phyloP scores from a whole-genome alignment of 768 basidiomycete genomes.

The Podaxis carcinomalis region DNA sequence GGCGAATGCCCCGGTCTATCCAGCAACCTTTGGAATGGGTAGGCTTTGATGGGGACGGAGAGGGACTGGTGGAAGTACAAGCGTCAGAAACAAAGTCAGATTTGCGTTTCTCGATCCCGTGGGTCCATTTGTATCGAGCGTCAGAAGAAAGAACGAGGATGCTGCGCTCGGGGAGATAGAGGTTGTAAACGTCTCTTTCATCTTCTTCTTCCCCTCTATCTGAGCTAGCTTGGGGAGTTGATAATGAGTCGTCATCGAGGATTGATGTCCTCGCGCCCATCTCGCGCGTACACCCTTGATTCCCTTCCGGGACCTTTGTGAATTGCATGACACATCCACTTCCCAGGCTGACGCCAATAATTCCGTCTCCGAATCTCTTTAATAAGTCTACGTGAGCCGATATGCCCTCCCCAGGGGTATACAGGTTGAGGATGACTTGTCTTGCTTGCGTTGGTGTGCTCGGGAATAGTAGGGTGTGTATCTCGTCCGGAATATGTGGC shows the following conservation, averaged over 20 bases:
- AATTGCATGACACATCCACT: slow-evolving; percentile 84
- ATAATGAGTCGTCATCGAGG: background rate
- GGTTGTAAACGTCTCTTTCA: slow-evolving; percentile 30
- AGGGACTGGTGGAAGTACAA: slow-evolving; percentile 14
- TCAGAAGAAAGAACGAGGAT: slow-evolving; percentile 75
- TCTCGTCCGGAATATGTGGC: slow-evolving; percentile 43
- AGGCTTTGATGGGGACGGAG: background rate
- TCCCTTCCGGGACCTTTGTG: slow-evolving; percentile 21
- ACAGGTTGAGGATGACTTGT: slow-evolving; percentile 89
- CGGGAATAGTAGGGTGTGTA: slow-evolving; percentile 62
- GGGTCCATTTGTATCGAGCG: slow-evolving; percentile 84
- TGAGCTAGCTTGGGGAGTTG: no score
- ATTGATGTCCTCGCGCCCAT: background rate
- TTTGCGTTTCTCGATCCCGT: slow-evolving; percentile 70
- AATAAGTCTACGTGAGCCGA: slow-evolving; percentile 84
- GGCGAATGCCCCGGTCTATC: slow-evolving; percentile 49
- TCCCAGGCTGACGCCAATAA: slow-evolving; percentile 81
- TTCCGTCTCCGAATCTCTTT: slow-evolving; percentile 81
- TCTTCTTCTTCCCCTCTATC: background rate
- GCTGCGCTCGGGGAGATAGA: slow-evolving; percentile 75
- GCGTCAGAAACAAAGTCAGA: slow-evolving; percentile 53
- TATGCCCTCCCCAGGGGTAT: slow-evolving; percentile 87
- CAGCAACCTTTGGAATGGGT: slow-evolving; percentile 22
- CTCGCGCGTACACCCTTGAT: background rate
- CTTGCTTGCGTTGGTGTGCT: slow-evolving; percentile 43